These are phyloP conservation scores for Lumnitzera racemosa DNA, from an alignment of 345 rosid genomes.

Conservation along the genomic window DNA sequence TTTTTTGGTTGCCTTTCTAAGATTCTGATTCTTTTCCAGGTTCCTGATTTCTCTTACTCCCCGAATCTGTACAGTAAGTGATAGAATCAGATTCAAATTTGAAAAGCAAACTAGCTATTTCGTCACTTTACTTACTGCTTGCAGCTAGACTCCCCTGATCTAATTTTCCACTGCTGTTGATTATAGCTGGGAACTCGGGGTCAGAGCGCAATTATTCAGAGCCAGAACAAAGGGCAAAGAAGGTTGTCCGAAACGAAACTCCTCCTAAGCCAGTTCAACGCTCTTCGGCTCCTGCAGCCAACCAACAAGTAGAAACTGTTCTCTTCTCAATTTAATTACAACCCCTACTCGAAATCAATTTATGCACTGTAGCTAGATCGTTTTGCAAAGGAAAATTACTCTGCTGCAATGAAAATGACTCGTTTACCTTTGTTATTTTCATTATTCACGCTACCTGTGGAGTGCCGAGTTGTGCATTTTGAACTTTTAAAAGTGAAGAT, in stretches of 20 bases:
- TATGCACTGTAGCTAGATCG: background rate
- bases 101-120: background rate
- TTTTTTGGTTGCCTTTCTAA: slow-evolving; percentile 27
- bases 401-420: too few species aligned
- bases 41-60: slow-evolving; percentile 59
- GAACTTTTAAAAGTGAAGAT: background rate
- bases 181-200: slow-evolving; percentile 64
- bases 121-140: slow-evolving; percentile 8
- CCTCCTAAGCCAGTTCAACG: slow-evolving; percentile 37
- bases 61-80: slow-evolving; percentile 68
- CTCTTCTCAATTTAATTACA: background rate
- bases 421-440: background rate
- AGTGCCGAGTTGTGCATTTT: background rate
- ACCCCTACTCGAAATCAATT: background rate
- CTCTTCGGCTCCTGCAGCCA: slow-evolving; percentile 29
- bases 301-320: slow-evolving; percentile 47
- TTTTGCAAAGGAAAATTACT: too few species aligned
- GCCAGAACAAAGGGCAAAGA: slow-evolving; percentile 60
- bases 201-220: slow-evolving; percentile 62
- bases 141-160: slow-evolving; percentile 10
- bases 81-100: slow-evolving; percentile 35
- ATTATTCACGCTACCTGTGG: background rate
- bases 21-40: slow-evolving; percentile 35
- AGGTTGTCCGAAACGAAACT: slow-evolving; percentile 41
- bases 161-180: slow-evolving; percentile 3